These are phyloP conservation scores for Pestalotiopsis sp. DNA, from an alignment of 2,329 filamentous ascomycete genomes.

Conservation along the genomic window DNA sequence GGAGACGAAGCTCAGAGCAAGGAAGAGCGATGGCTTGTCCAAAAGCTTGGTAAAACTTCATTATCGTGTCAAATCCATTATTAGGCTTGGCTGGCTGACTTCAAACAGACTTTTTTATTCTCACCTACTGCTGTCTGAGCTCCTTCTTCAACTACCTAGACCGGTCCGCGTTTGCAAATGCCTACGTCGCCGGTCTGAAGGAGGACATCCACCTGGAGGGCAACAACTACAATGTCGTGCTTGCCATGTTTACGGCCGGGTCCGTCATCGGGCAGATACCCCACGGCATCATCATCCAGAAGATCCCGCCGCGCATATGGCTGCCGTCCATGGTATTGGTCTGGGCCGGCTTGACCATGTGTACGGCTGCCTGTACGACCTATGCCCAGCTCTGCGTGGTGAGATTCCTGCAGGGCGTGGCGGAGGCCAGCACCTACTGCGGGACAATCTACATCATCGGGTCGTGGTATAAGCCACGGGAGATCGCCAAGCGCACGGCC, in stretches of 20 bases:
- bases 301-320: conserved; percentile 48
- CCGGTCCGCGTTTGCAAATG: conserved; percentile 44
- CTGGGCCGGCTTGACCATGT: conserved; percentile 48
- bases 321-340: conserved; percentile 47
- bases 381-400: conserved; percentile 37
- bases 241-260: conserved; percentile 34
- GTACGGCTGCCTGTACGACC: conserved; percentile 30
- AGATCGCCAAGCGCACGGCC: conserved; percentile 53
- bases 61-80: no score
- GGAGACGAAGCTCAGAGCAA: conserved; percentile 14
- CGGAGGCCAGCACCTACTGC: conserved; percentile 50
- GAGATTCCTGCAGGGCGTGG: conserved; percentile 45
- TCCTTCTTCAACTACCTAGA: conserved; percentile 44
- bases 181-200: conserved; percentile 43
- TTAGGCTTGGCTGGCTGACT: neutral
- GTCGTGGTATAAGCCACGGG: conserved; percentile 56
- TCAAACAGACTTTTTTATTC: conserved; percentile 33
- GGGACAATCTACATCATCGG: conserved; percentile 52
- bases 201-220: conserved; percentile 40
- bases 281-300: conserved; percentile 47
- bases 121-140: conserved; percentile 37
- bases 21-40: conserved; percentile 31
- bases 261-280: conserved; percentile 44
- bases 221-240: conserved; percentile 39
- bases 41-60: conserved; percentile 33